These are phyloP conservation scores for Diutina siamensis DNA, from an alignment of 1,139 yeast species.

Conservation along the genomic window DNA sequence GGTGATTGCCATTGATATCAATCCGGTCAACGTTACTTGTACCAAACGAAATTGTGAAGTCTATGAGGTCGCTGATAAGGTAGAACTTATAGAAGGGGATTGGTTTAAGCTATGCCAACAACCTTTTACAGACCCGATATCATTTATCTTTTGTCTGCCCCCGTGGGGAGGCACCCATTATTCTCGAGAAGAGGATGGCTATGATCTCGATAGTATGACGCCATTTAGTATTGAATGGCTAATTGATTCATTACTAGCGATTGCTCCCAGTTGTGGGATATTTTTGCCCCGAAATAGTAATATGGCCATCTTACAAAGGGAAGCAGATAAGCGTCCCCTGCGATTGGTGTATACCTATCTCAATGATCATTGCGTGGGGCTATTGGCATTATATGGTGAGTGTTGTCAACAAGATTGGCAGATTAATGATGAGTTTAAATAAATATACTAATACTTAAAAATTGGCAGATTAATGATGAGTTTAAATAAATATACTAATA, in stretches of 20 bases:
- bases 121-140: neutral
- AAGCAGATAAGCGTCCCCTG: neutral
- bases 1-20: constrained; percentile 61
- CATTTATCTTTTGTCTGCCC: constrained; percentile 69
- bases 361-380: constrained; percentile 38
- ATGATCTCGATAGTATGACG: constrained; percentile 17
- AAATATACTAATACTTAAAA: too few relatives aligned
- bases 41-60: constrained; percentile 63
- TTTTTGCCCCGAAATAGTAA: constrained; percentile 71
- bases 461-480: neutral
- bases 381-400: constrained; percentile 25
- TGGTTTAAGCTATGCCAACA: constrained; percentile 34
- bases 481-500: neutral
- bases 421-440: neutral
- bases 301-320: constrained; percentile 34
- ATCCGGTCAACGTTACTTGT: constrained; percentile 49
- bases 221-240: constrained; percentile 43
- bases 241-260: constrained; percentile 26
- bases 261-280: constrained; percentile 46
- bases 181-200: constrained; percentile 14
- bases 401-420: neutral
- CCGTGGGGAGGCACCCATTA: constrained; percentile 97
- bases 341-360: constrained; percentile 35
- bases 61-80: constrained; percentile 44
- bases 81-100: constrained; percentile 41